Base-by-base conservation (phyloP, 2,329 filamentous ascomycete species). In the Fusarium caatingaense region DNA sequence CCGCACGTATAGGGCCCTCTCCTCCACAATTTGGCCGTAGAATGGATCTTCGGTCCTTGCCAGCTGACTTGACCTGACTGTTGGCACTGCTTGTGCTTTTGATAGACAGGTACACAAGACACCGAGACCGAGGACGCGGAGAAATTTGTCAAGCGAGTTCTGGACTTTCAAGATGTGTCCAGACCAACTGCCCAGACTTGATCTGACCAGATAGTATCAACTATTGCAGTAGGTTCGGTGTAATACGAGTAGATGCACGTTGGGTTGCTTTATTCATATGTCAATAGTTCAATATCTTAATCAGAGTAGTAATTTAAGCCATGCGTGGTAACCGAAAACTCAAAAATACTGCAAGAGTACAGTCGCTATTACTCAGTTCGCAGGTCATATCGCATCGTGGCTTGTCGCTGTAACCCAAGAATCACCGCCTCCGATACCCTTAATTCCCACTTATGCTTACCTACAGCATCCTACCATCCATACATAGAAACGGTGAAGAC, bases 21-120 rank as follows among this genome's bases (percentile, higher is more conserved):
- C 66, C 55, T 73, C 66, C 63, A 72, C 54, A 61, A 60, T 55
- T 60, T 55, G 48, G 53, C 67, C 68, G 47, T 42, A n/a, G 48
- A 34, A 15, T 41, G 30, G 16, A 40, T 37, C 34, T 37, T 37
- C 18, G 32, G 48, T 20, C 32, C 30, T 51, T 40, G 32, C 48
- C 32, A 27, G 48, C 32, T 51, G 48, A 51, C 48, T 37, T 32
- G 28, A 13, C 30, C 16, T 37, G 34, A n/a, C 34, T 37, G 34
- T 11, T 37, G 34, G 18, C 18, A n/a, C 10, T 37, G 32, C 32
- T 34, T 34, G 32, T 10, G 34, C 34, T n/a, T 37, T 37, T 37
- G 34, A 37, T 37, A 37, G 34, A 37, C 34, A 37, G 34, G 34
- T 11, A 37, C 34, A 18, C 34, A 37, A 37, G 34, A 62, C 28